Base-by-base conservation (phyloP, 1,284 basidiomycete species). In the Ustilago bromivora region DNA sequence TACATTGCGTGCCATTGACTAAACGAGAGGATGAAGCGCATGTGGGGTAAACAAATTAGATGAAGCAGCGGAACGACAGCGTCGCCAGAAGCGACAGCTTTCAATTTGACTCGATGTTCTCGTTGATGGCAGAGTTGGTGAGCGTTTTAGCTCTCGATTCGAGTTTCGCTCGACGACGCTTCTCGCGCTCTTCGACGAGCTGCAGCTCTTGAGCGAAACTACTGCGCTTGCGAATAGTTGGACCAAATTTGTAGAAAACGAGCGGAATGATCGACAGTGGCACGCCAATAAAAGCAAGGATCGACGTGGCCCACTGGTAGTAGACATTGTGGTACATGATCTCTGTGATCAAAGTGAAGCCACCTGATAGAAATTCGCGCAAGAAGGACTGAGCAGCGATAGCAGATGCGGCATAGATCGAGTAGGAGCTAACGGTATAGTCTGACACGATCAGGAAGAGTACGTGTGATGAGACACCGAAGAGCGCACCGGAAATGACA, bases 381-480 rank as follows among this genome's bases (percentile, higher is more conserved):
- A 80, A 23, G 52, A 83, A 71, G 15, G 74, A 78, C 60, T 83
- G 81, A 13, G 77, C 81, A 11, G 76, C 81, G 2, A 83, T 55
- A 17, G 81, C 81, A 28, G 74, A 78, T 4, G 80, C 79, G 1
- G 80, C 75, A 52, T 76, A 83, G 56, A 75, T 78, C 52, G 68
- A 69, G 64, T 83, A 83, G 12, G 73, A 61, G 47, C 47, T 59
- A 38, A 79, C 71, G 15, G 79, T 81, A 55, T 82, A 83, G 62
- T 82, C 82, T 23, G 72, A 76, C 11, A 83, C 80, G 61, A 78
- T 71, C 52, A 81, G 66, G 67, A 83, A 83, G 47, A 83, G 76
- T 46, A 79, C 71, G 54, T 83, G 82, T 15, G 74, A 78, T 35
- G 76, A 75, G 34, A 79, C 58, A 15, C 80, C 82, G 46, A 82